These are phyloP conservation scores for Amphicarpaea edgeworthii DNA, from an alignment of 306 rosid genomes.

Conservation along the genomic window DNA sequence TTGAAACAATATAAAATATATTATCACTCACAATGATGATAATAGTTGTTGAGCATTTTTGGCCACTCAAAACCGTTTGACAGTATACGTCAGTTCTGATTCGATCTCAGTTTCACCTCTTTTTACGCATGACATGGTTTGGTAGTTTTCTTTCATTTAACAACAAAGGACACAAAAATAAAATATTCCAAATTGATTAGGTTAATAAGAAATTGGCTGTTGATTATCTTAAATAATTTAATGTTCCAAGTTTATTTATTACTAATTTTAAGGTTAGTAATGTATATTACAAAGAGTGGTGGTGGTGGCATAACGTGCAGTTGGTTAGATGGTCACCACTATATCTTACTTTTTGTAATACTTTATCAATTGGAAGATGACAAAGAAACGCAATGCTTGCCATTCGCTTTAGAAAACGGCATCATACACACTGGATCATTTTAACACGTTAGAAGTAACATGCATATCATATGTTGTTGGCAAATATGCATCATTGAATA, in stretches of 20 bases:
- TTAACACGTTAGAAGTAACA: slow-evolving; percentile 31
- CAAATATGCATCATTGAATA: slow-evolving; percentile 12
- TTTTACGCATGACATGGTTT: background rate
- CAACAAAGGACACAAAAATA: background rate
- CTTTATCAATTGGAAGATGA: slow-evolving; percentile 52
- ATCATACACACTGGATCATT: slow-evolving; percentile 3
- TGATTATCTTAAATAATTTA: background rate
- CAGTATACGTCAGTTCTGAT: background rate
- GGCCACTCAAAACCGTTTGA: background rate
- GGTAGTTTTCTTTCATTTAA: slow-evolving; percentile 17
- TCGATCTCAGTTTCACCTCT: background rate
- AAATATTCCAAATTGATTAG: slow-evolving; percentile 20
- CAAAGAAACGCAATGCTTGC: slow-evolving; percentile 46
- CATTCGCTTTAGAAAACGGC: slow-evolving; percentile 37
- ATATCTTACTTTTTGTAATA: slow-evolving; percentile 25
- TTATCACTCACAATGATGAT: background rate
- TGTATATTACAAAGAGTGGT: slow-evolving; percentile 27
- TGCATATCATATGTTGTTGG: slow-evolving; percentile 39
- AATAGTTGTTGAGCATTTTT: background rate
- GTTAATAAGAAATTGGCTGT: slow-evolving; percentile 15
- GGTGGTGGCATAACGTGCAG: slow-evolving; percentile 22
- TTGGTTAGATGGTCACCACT: slow-evolving; percentile 44
- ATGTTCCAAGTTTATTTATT: too few relatives aligned
- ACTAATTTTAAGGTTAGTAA: slow-evolving; percentile 8
- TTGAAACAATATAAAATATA: background rate